These are phyloP conservation scores for Pholiota adiposa DNA, from an alignment of 1,284 basidiomycete genomes.

Conservation along the genomic window DNA sequence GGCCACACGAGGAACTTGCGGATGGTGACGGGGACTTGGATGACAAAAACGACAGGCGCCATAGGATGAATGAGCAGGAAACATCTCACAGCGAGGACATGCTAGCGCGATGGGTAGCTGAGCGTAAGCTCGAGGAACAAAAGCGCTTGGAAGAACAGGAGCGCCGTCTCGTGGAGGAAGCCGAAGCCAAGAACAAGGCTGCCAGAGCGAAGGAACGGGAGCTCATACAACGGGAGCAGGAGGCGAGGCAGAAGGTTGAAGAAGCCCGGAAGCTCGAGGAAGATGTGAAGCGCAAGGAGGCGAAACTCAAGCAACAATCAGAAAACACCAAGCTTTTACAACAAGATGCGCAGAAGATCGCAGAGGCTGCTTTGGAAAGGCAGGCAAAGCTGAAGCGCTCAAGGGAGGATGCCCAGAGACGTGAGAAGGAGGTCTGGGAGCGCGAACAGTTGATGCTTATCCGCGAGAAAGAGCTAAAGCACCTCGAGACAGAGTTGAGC, in stretches of 20 bases:
- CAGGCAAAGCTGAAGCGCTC: conserved; percentile 20
- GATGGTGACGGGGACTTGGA: conserved; percentile 6
- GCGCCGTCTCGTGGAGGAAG: conserved; percentile 13
- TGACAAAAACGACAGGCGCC: conserved; percentile 4
- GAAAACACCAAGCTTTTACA: conserved; percentile 19
- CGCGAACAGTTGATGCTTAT: conserved; percentile 15
- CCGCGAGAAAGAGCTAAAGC: conserved; percentile 23
- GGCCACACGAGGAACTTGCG: neutral
- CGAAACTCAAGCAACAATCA: conserved; percentile 16
- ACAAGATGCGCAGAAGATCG: conserved; percentile 25
- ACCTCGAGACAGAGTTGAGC: too few species aligned
- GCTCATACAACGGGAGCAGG: conserved; percentile 15
- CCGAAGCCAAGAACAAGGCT: conserved; percentile 19
- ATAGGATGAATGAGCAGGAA: neutral
- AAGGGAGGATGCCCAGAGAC: conserved; percentile 29
- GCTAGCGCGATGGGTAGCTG: neutral
- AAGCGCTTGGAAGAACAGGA: conserved; percentile 17
- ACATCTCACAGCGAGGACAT: neutral
- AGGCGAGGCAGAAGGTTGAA: conserved; percentile 22
- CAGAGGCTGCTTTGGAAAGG: conserved; percentile 21
- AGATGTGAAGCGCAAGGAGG: conserved; percentile 25
- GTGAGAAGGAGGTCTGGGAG: conserved; percentile 23
- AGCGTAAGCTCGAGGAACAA: neutral
- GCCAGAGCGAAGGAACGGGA: conserved; percentile 26
- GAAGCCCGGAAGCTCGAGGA: conserved; percentile 25